A percentile compares a stretch with the other conserved stretches of the same genome.
Conservation (phyloP, 768 basidiomycete species). For the Phallus indusiatus region DNA sequence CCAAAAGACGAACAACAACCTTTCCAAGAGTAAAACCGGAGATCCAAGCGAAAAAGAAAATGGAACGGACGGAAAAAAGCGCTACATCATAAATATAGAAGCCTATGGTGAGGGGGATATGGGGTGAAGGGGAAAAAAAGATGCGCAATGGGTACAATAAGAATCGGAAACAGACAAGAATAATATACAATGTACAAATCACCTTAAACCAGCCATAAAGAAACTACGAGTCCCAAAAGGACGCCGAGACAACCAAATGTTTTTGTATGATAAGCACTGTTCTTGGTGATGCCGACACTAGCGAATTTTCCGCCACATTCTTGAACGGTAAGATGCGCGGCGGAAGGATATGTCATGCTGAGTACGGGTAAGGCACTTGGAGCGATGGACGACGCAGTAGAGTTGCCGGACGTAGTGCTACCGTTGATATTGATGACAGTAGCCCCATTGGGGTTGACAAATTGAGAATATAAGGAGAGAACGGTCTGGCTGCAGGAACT, state of each 20-base stretch:
- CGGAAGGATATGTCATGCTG: neutral
- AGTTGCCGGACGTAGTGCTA: neutral
- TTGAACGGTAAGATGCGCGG: neutral
- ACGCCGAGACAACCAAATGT: neutral
- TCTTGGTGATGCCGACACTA: slow-evolving; percentile 2
- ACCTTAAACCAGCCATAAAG: neutral
- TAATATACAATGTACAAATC: neutral
- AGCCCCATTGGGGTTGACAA: neutral
- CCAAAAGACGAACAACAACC: neutral
- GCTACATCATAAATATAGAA: neutral
- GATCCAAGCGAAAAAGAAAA: neutral
- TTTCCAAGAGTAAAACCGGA: neutral
- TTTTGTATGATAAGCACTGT: neutral
- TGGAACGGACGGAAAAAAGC: neutral
- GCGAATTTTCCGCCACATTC: slow-evolving; percentile 5
- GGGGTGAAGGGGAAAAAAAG: neutral
- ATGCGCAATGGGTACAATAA: neutral
- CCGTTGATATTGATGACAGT: neutral
- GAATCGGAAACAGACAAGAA: too few relatives aligned
- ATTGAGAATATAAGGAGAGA: slow-evolving; percentile 41
- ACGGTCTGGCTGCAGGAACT: slow-evolving; percentile 53
- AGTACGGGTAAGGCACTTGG: neutral
- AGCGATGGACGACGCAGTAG: neutral
- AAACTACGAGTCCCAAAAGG: neutral
- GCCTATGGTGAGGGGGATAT: neutral